Evolutionary conservation across 805 yeast species (phyloP), one percentile per base, ranked within the genome.

Genomic region (Hanseniaspora taiwanica): DNA sequence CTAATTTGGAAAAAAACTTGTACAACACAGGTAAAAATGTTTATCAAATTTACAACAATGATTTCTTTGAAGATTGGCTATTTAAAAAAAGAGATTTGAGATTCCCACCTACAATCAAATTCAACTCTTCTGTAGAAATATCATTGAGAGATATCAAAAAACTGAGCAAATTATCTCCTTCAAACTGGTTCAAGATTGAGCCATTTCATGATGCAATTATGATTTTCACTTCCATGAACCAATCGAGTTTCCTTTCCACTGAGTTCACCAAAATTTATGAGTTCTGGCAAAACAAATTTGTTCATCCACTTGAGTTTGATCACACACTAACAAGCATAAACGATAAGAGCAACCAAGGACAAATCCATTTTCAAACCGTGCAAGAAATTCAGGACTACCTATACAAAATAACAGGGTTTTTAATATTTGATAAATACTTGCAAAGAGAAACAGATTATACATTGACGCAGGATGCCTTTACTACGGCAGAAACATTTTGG

Each of bases 121-220:
- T 89, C 47, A 87, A 87, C 55, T 82, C 96, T 0, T 82, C 94
- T 0, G 82, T 87, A 4, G 97, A 89, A 56, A 58, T 73, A 6
- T 74, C 94, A 6, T 65, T 85, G 53, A 68, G 96, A 50, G 76
- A 74, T 35, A 68, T 78, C 37, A 62, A 66, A 6, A 72, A 69
- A 38, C 62, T 63, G 4, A 53, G 55, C n/a, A 48, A 68, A 3
- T 59, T 63, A 10, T 49, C 52, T 47, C 40, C 56, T 21, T 47
- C 56, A 6, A 47, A 52, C 7, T 55, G 62, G 14, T 68, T 85
- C 24, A 77, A 78, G 42, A 58, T 87, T 42, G 70, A 76, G n/a
- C 81, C 86, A 6, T 65, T 89, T 21, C 82, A 76, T 56, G 96
- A 89, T 59, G 77, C 93, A 3, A 71, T 83, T 21, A 66, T 87